These are phyloP conservation scores for Sideroxylon spinosum DNA, from an alignment of 179 eudicot species.

Conservation along the genomic window DNA sequence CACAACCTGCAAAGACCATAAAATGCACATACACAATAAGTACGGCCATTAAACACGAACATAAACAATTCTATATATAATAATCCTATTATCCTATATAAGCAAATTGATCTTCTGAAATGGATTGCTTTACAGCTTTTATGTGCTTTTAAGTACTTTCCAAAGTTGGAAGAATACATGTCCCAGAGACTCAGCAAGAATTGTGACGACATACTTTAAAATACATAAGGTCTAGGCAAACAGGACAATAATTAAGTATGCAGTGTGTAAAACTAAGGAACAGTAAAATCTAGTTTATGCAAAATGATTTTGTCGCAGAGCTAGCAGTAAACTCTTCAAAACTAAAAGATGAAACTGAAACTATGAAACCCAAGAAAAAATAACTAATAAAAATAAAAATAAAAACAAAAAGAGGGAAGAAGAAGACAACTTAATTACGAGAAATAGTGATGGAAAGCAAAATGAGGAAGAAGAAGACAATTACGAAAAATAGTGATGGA, in stretches of 20 bases:
- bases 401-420: too few species aligned
- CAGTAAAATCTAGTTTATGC: slow-evolving; percentile 4
- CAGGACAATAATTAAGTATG: not conserved
- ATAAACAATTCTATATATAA: not conserved
- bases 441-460: too few species aligned
- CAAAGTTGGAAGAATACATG: not conserved
- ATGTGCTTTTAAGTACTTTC: not conserved
- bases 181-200: not conserved
- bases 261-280: not conserved
- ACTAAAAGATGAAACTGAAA: not conserved
- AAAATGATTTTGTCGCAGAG: not conserved
- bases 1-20: not conserved
- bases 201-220: not conserved
- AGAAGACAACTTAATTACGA: not conserved
- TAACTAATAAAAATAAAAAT: not conserved
- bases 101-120: not conserved
- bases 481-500: too few species aligned
- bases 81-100: not conserved
- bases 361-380: not conserved
- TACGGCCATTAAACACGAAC: not conserved
- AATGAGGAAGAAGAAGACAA: too few species aligned
- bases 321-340: too few species aligned
- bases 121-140: not conserved
- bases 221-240: not conserved
- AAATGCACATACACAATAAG: not conserved